Percentiles rank a stretch among this genome's conserved stretches.
Evolutionary conservation across 495 filamentous ascomycete species (phyloP).

Genomic region (Friedmanniomyces endolithicus): DNA sequence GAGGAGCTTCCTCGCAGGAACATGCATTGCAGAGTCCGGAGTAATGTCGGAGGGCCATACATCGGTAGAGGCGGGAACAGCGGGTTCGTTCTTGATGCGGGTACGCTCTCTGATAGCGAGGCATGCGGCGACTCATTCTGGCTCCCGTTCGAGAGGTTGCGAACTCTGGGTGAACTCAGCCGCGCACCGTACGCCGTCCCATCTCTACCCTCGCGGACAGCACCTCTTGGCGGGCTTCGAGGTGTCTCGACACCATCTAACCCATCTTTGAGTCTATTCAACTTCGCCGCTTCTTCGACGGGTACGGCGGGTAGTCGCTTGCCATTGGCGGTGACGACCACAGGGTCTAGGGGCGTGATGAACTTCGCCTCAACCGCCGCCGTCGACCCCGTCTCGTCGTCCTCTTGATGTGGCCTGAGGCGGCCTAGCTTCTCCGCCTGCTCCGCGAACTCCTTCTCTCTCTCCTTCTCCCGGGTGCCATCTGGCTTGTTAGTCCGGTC

Average conservation of each 20-base stretch:
- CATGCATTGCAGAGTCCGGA: conserved; percentile 51
- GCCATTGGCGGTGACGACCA: conserved; percentile 55
- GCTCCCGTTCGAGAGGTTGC: neutral
- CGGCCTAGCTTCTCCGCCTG: conserved; percentile 48
- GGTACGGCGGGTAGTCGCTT: conserved; percentile 53
- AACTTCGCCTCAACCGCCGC: conserved; percentile 53
- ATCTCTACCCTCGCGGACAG: conserved; percentile 19
- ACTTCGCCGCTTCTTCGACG: conserved; percentile 49
- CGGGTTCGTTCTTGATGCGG: conserved; percentile 59
- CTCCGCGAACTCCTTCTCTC: conserved; percentile 32
- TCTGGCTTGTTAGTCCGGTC: conserved; percentile 6
- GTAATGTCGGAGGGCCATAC: conserved; percentile 59
- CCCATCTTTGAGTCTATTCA: conserved; percentile 51
- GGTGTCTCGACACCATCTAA: conserved; percentile 26
- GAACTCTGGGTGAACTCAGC: neutral
- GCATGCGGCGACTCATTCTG: conserved; percentile 25
- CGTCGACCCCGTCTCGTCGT: conserved; percentile 26
- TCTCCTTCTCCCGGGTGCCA: neutral
- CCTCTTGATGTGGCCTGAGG: conserved; percentile 23
- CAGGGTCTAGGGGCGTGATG: conserved; percentile 55
- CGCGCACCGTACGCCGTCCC: conserved; percentile 24
- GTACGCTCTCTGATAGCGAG: conserved; percentile 31
- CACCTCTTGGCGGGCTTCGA: conserved; percentile 6
- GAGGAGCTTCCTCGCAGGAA: conserved; percentile 53
- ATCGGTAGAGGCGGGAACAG: conserved; percentile 78